Conservation (phyloP, 176 grass and related monocot species). For the Zoysia pacifica region DNA sequence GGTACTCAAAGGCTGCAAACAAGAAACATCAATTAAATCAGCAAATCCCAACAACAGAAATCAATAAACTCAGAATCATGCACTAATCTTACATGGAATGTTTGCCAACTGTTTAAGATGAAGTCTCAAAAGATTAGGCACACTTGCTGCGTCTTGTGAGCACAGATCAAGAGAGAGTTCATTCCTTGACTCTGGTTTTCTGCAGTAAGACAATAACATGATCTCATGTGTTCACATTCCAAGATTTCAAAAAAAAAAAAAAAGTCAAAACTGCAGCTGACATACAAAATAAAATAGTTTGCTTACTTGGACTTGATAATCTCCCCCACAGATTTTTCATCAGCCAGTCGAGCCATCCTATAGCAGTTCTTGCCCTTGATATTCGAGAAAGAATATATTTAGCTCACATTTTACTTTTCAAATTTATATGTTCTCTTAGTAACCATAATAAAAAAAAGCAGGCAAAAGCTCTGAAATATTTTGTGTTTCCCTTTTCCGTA, state of each 20-base stretch:
- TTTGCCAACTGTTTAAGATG: slow-evolving; percentile 70
- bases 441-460: slow-evolving; percentile 1
- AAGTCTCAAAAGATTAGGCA: slow-evolving; percentile 67
- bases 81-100: slow-evolving; percentile 74
- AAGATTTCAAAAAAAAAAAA: slow-evolving; percentile 28
- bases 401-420: slow-evolving; percentile 25
- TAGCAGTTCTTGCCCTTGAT: slow-evolving; percentile 66
- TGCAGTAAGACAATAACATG: slow-evolving; percentile 49
- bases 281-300: neutral
- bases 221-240: neutral
- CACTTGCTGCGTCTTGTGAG: slow-evolving; percentile 50
- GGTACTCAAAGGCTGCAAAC: slow-evolving; percentile 61
- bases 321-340: slow-evolving; percentile 70
- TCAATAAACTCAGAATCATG: slow-evolving; percentile 21
- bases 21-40: slow-evolving; percentile 37
- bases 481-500: slow-evolving; percentile 7
- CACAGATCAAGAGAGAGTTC: slow-evolving; percentile 60
- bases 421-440: slow-evolving; percentile 8
- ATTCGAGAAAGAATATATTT: slow-evolving; percentile 40
- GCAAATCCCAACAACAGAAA: slow-evolving; percentile 32
- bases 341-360: slow-evolving; percentile 62
- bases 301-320: slow-evolving; percentile 55
- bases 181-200: slow-evolving; percentile 51
- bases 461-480: slow-evolving; percentile 16
- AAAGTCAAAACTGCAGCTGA: neutral